A percentile compares a stretch with the other conserved stretches of the same genome.
These are phyloP conservation scores for Diaporthe capsici DNA, from an alignment of 2,329 filamentous ascomycete genomes.

Conservation along the genomic window DNA sequence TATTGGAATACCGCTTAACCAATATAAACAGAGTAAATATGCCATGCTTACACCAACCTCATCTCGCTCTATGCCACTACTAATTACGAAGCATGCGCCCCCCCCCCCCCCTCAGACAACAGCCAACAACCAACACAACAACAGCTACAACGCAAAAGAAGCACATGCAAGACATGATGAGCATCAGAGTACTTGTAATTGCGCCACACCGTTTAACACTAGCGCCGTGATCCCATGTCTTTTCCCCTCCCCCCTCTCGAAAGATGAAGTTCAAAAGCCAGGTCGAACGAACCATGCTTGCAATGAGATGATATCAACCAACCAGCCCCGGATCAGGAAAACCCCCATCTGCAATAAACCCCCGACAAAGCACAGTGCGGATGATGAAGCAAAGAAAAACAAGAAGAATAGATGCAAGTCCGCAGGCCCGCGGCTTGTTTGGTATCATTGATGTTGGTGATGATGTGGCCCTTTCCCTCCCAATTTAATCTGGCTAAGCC, in stretches of 20 bases:
- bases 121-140: neutral
- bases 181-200: constrained; percentile 6
- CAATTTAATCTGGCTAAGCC: neutral
- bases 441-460: constrained; percentile 29
- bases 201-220: constrained; percentile 32
- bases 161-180: neutral
- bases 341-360: neutral
- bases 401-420: constrained; percentile 26
- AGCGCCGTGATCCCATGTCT: constrained; percentile 29
- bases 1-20: constrained; percentile 3
- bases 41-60: neutral
- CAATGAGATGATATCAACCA: constrained; percentile 27
- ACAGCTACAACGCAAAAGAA: neutral
- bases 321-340: neutral
- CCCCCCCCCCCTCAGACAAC: neutral
- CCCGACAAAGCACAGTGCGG: neutral
- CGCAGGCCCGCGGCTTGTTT: constrained; percentile 23
- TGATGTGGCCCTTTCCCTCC: constrained; percentile 8
- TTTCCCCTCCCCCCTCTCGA: neutral
- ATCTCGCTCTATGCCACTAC: neutral
- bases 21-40: neutral
- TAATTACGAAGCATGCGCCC: neutral
- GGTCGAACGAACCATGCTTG: constrained; percentile 12
- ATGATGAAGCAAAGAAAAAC: constrained; percentile 1
- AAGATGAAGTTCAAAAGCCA: neutral